Conservation (phyloP, 2,329 filamentous ascomycete genomes). For the Talaromyces sp. region DNA sequence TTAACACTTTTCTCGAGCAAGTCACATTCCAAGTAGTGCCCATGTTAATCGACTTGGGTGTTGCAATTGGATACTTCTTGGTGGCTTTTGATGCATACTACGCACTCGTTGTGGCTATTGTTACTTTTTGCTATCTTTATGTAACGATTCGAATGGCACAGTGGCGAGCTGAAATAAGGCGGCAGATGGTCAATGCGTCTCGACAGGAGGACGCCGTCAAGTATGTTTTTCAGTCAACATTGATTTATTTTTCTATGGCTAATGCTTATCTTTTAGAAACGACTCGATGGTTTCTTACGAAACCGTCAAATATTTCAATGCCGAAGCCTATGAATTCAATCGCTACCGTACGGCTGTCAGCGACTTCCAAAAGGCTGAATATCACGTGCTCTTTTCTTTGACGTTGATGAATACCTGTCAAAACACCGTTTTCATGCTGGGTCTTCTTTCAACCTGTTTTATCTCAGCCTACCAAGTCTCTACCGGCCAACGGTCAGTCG, state of each 20-base stretch:
- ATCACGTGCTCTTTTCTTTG: slow-evolving; percentile 68
- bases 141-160: slow-evolving; percentile 94
- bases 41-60: slow-evolving; percentile 83
- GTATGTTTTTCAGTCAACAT: slow-evolving; percentile 33
- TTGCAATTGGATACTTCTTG: slow-evolving; percentile 78
- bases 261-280: slow-evolving; percentile 48
- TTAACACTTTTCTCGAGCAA: slow-evolving; percentile 95
- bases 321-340: slow-evolving; percentile 70
- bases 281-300: slow-evolving; percentile 99
- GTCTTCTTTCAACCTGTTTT: slow-evolving; percentile 64
- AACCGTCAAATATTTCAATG: slow-evolving; percentile 87
- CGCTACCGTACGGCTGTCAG: slow-evolving; percentile 66
- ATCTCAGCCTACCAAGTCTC: slow-evolving; percentile 73
- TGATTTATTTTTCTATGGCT: neutral
- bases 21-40: slow-evolving; percentile 93
- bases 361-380: slow-evolving; percentile 68
- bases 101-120: slow-evolving; percentile 78
- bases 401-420: slow-evolving; percentile 77
- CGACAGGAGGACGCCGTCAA: slow-evolving; percentile 95
- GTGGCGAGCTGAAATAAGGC: slow-evolving; percentile 81
- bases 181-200: slow-evolving; percentile 91
- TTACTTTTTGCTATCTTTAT: slow-evolving; percentile 95
- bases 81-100: slow-evolving; percentile 80
- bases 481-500: slow-evolving; percentile 57
- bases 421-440: slow-evolving; percentile 72